Evolutionary conservation across 2,329 filamentous ascomycete species (phyloP), one percentile per base, ranked within the genome.

Genomic region (Phyllosticta citribraziliensis): DNA sequence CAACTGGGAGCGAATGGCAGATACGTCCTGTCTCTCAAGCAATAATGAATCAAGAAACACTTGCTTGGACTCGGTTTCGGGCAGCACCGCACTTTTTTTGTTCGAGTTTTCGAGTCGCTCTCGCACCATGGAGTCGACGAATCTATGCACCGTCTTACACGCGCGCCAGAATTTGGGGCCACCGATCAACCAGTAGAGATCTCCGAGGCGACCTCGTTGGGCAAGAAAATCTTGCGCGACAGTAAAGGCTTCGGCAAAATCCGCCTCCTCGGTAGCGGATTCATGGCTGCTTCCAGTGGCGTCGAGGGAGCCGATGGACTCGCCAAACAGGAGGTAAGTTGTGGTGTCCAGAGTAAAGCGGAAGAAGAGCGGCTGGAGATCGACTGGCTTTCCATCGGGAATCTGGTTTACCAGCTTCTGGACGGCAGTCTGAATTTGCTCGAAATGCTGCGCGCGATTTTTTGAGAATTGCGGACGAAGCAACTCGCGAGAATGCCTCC

Each of bases 261-360:
- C 22, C 9, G 56, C 54, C 11, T 27, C 24, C 54, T 64, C 59
- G 20, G 27, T n/a, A 14, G n/a, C 19, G 52, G 52, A 27, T 11
- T 25, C 47, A 30, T 30, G 27, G 27, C 27, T 30, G 27, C 27
- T 30, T 10, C 9, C 27, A 6, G n/a, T 24, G 40, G 59, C 22
- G n/a, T 20, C 40, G 8, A 53, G 61, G 24, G 40, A 69, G 14
- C 69, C 63, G 3, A 70, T 70, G 5, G 68, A 71, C 55, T 83
- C 76, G 6, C 87, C 86, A 55, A 89, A 85, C 4, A 89, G 73
- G 65, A 89, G 87, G 54, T 86, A 84, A 0, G 85, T 88, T 0
- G 85, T 84, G 0, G 84, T 82, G 63, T 89, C 86, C 19, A 89
- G 77, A 0, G 85, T 87, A 67, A 88, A 78, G 58, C 80, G 79